Percentiles rank a stretch among this genome's conserved stretches.
Conservation (phyloP, 1,139 yeast genomes). For the Lodderomyces orthopsilosis region DNA sequence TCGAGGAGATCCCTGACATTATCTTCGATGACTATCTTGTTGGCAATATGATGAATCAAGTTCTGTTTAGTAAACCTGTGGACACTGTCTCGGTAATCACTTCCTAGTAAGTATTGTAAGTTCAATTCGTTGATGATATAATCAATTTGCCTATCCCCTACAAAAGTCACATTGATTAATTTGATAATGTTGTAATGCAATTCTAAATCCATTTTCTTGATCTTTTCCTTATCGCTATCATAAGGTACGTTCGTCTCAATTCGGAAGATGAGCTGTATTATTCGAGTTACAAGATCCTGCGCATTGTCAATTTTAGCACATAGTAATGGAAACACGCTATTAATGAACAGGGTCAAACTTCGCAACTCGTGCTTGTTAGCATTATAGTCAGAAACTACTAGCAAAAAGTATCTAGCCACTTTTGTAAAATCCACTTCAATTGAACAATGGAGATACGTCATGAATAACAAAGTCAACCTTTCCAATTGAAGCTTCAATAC, state of each 20-base stretch:
- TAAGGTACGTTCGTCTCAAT: not conserved
- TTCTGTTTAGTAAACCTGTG: not conserved
- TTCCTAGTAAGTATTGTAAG: not conserved
- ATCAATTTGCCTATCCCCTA: not conserved
- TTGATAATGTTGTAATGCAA: constrained; percentile 13
- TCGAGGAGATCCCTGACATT: constrained; percentile 2
- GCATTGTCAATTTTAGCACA: not conserved
- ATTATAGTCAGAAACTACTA: constrained; percentile 18
- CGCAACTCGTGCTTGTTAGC: constrained; percentile 12
- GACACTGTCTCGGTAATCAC: not conserved
- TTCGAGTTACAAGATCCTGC: not conserved
- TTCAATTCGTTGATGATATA: constrained; percentile 5
- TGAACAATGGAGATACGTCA: not conserved
- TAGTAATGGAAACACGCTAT: constrained; percentile 7
- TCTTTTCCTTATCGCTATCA: not conserved
- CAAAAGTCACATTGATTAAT: constrained; percentile 10
- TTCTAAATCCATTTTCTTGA: constrained; percentile 11
- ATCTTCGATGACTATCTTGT: not conserved
- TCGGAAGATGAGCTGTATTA: not conserved
- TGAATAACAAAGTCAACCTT: constrained; percentile 12
- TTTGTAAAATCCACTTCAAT: not conserved
- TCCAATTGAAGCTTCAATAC: constrained; percentile 11
- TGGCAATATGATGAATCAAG: not conserved
- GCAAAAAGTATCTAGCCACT: constrained; percentile 8
- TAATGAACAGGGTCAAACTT: constrained; percentile 12